A percentile compares a stretch with the other conserved stretches of the same genome.
Conservation (phyloP, 2,329 filamentous ascomycete genomes). For the Talaromyces atroroseus region DNA sequence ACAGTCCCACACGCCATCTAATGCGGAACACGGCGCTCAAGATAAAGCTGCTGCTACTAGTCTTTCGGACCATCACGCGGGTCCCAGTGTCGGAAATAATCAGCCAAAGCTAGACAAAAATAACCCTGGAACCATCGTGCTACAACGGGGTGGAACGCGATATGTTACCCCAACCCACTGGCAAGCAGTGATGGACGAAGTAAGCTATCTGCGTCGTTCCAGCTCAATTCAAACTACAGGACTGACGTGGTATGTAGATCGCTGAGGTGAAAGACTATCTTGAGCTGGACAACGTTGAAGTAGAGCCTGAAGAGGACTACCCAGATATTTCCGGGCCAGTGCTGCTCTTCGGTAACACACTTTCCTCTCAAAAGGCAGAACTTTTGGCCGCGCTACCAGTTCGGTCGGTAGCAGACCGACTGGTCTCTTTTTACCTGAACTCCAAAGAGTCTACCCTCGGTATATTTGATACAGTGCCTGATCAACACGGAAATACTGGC, state of each 20-base stretch:
- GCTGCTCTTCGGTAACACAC: not conserved
- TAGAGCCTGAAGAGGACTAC: not conserved
- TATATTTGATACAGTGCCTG: not conserved
- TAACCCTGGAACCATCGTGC: not conserved
- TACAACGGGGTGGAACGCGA: conserved; percentile 1
- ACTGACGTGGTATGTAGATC: not conserved
- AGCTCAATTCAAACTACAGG: not conserved
- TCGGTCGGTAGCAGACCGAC: conserved; percentile 2
- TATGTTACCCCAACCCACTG: conserved; percentile 2
- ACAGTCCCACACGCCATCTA: not conserved
- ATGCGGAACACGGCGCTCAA: not conserved
- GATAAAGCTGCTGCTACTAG: not conserved
- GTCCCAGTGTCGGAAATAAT: not conserved
- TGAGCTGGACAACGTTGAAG: not conserved
- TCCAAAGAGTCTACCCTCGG: conserved; percentile 1
- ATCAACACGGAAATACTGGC: not conserved
- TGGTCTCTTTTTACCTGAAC: conserved; percentile 1
- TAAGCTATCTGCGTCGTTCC: not conserved
- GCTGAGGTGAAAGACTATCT: conserved; percentile 3
- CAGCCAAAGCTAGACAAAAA: not conserved
- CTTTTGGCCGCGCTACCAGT: not conserved
- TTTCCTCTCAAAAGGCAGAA: not conserved
- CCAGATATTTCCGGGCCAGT: conserved; percentile 1
- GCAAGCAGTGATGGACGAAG: conserved; percentile 4
- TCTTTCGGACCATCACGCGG: not conserved